Base-by-base conservation (phyloP, 78 protist genomes). In the Speleostelium caveatum region DNA sequence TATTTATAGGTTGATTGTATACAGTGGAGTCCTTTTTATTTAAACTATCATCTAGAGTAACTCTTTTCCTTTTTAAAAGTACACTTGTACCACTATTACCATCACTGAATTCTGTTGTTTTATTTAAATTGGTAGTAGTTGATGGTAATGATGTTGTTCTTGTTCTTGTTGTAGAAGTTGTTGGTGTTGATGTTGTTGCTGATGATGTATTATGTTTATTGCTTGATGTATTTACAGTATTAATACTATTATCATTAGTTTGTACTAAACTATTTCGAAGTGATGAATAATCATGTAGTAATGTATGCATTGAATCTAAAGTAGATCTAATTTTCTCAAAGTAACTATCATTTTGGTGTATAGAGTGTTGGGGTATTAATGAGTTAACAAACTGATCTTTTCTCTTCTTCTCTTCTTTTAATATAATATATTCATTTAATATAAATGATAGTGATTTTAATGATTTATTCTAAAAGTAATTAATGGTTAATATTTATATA, bases 371-470 rank as follows among this genome's bases (percentile, higher is more conserved):
- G 16, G 51, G 21, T 28, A 42, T 22, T 4, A 83, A 6, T 24
- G 71, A 55, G n/a, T 32, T 26, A n/a, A 55, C 35, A 41, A 69
- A 83, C 39, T 28, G 19, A 41, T 83, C 90, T 45, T 62, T 67
- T 69, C 56, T 83, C 36, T 61, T 33, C 42, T 83, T 83, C 2
- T 51, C 60, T 12, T 83, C 90, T 32, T 83, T 83, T 32, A 83
- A 56, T 4, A 69, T 26, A 22, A 83, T 39, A 32, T 83, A 83
- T 69, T 83, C 90, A 59, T 83, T 83, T 16, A 83, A 39, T 12
- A 83, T 83, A 16, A 66, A 38, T 36, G 75, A 16, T 2, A 83
- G 28, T n/a, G 67, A 56, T 69, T 83, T 83, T 39, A 69, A 60
- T 63, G 62, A 10, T 62, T 42, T 76, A 32, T 30, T 24, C 73